Percentiles rank a stretch among this genome's conserved stretches.
Evolutionary conservation across 169 alveolate genomes (phyloP).

Genomic region (Besnoitia besnoiti): DNA sequence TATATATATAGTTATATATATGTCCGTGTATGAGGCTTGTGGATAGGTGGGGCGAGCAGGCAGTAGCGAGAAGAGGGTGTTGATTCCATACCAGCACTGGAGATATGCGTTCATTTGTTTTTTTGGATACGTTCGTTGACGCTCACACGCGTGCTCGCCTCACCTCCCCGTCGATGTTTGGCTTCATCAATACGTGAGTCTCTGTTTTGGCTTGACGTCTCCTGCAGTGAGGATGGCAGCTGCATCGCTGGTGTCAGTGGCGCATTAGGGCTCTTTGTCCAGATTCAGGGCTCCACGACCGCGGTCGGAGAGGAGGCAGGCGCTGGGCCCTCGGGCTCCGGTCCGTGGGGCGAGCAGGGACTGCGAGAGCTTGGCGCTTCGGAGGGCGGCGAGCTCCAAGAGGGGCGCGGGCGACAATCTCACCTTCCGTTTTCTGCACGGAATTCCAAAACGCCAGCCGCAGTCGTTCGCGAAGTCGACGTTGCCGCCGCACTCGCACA

Average conservation of each 20-base stretch:
- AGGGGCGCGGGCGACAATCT: neutral
- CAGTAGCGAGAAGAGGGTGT: too few relatives aligned
- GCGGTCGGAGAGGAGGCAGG: neutral
- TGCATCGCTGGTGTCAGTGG: conserved; percentile 23
- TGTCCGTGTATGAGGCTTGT: too few relatives aligned
- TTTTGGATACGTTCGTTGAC: too few relatives aligned
- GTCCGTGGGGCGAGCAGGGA: neutral
- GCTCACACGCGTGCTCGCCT: too few relatives aligned
- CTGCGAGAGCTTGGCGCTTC: neutral
- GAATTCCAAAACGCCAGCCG: neutral
- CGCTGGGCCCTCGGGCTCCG: neutral
- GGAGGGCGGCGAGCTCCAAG: neutral
- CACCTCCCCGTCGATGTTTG: too few relatives aligned
- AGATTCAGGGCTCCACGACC: neutral
- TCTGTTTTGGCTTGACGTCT: neutral
- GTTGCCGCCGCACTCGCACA: neutral
- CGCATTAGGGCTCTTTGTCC: neutral
- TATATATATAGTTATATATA: too few relatives aligned
- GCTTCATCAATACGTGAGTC: too few relatives aligned
- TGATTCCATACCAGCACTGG: too few relatives aligned
- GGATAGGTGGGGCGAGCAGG: too few relatives aligned
- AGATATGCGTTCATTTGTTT: too few relatives aligned
- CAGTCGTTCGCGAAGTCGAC: conserved; percentile 2
- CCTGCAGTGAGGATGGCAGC: conserved; percentile 32
- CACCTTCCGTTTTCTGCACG: neutral